phyloP scores from a whole-genome alignment of 768 basidiomycete genomes.

The Tremella fuciformis region DNA sequence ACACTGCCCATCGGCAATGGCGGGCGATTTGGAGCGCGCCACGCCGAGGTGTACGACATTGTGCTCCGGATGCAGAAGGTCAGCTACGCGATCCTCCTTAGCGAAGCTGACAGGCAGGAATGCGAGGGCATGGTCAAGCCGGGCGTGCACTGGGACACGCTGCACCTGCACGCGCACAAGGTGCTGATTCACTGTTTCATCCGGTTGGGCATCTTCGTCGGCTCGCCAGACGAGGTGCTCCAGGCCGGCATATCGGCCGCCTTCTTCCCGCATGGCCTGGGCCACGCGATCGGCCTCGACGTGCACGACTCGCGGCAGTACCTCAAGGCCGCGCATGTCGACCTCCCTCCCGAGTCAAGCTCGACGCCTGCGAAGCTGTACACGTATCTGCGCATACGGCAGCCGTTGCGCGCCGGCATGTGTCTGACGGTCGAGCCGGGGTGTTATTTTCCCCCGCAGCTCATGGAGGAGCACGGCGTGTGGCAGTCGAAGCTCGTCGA shows the following conservation, averaged over 20 bases:
- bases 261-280: conserved; percentile 88
- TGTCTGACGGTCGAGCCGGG: conserved; percentile 89
- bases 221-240: conserved; percentile 58
- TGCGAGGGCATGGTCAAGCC: conserved; percentile 69
- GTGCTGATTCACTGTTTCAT: conserved; percentile 79
- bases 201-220: conserved; percentile 77
- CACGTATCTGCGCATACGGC: conserved; percentile 71
- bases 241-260: conserved; percentile 72
- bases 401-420: conserved; percentile 73
- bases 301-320: conserved; percentile 90
- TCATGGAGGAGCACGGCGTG: conserved; percentile 53
- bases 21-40: conserved; percentile 79
- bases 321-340: conserved; percentile 57
- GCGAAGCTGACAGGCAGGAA: conserved; percentile 54
- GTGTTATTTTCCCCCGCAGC: conserved; percentile 75
- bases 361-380: conserved; percentile 66
- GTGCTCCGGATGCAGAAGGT: conserved; percentile 89
- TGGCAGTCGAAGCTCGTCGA: conserved; percentile 60
- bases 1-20: conserved; percentile 72
- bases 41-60: conserved; percentile 76
- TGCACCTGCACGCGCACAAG: conserved; percentile 79
- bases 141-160: conserved; percentile 82
- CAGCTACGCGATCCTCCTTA: conserved; percentile 14
- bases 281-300: conserved; percentile 85
- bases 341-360: conserved; percentile 39